Conservation (phyloP, 2,329 filamentous ascomycete genomes). For the Lecanoromycetidae sp. region DNA sequence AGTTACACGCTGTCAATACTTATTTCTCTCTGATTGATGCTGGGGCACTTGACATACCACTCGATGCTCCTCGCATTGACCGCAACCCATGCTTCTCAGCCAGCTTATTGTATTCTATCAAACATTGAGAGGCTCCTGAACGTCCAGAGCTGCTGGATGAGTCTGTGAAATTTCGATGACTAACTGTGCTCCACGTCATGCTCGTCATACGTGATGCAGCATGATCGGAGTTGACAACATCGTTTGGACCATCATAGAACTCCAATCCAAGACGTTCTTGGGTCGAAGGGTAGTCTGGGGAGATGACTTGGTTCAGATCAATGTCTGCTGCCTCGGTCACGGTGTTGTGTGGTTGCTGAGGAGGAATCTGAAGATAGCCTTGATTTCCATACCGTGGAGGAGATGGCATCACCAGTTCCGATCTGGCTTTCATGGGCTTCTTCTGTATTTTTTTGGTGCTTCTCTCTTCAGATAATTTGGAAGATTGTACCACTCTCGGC, state of each 20-base stretch:
- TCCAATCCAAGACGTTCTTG: neutral
- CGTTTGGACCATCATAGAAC: constrained; percentile 10
- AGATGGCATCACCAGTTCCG: neutral
- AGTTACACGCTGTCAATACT: neutral
- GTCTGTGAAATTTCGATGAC: constrained; percentile 34
- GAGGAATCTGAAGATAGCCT: neutral
- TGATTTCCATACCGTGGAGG: constrained; percentile 5
- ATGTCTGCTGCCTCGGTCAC: no score
- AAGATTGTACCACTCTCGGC: no score
- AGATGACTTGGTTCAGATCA: no score
- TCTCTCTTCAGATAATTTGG: no score
- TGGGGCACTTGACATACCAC: neutral
- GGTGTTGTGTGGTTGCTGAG: neutral
- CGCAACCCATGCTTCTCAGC: constrained; percentile 36
- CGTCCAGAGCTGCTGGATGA: constrained; percentile 33
- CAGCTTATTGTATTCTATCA: constrained; percentile 49
- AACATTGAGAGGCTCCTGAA: constrained; percentile 38
- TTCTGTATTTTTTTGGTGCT: no score
- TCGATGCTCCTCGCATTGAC: neutral
- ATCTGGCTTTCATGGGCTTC: neutral
- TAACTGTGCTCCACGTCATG: constrained; percentile 48
- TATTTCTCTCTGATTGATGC: neutral
- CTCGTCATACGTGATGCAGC: constrained; percentile 28
- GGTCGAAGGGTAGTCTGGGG: no score
- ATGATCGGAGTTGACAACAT: neutral